These are phyloP conservation scores for Fusarium sp. DNA, from an alignment of 2,329 filamentous ascomycete species.

Conservation along the genomic window DNA sequence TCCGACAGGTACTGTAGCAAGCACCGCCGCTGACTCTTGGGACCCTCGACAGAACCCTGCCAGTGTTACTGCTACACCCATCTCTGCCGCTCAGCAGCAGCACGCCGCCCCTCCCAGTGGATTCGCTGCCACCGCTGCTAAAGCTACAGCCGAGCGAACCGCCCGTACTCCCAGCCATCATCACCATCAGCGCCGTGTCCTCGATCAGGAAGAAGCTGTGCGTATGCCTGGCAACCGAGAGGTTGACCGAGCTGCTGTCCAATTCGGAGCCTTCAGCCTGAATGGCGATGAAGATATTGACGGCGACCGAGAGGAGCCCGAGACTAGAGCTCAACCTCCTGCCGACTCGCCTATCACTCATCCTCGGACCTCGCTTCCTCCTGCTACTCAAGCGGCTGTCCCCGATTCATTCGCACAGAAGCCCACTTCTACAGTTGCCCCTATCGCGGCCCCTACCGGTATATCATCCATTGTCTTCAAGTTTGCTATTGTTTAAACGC, in stretches of 20 bases:
- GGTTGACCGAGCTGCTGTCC: constrained; percentile 90
- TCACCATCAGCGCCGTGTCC: constrained; percentile 76
- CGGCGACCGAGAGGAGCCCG: constrained; percentile 92
- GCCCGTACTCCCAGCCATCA: constrained; percentile 77
- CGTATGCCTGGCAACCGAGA: constrained; percentile 98
- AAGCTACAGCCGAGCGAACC: constrained; percentile 73
- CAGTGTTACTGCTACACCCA: constrained; percentile 72
- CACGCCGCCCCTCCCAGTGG: constrained; percentile 70
- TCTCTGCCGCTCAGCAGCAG: constrained; percentile 71
- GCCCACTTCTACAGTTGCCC: constrained; percentile 57
- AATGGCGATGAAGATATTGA: constrained; percentile 91
- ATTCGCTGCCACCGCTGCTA: constrained; percentile 83
- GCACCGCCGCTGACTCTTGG: constrained; percentile 87
- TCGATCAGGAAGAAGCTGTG: constrained; percentile 97
- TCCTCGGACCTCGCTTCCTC: constrained; percentile 87
- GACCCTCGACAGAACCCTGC: constrained; percentile 72
- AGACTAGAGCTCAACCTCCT: constrained; percentile 92
- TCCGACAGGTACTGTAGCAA: constrained; percentile 84
- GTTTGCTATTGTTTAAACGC: neutral
- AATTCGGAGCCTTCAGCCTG: constrained; percentile 95
- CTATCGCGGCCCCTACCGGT: constrained; percentile 50
- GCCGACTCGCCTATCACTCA: constrained; percentile 90
- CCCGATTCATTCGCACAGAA: constrained; percentile 68
- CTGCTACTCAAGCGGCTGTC: constrained; percentile 67
- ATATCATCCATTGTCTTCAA: constrained; percentile 23